Evolutionary conservation across 495 filamentous ascomycete species (phyloP).

Genomic region (Penicillium lividum): DNA sequence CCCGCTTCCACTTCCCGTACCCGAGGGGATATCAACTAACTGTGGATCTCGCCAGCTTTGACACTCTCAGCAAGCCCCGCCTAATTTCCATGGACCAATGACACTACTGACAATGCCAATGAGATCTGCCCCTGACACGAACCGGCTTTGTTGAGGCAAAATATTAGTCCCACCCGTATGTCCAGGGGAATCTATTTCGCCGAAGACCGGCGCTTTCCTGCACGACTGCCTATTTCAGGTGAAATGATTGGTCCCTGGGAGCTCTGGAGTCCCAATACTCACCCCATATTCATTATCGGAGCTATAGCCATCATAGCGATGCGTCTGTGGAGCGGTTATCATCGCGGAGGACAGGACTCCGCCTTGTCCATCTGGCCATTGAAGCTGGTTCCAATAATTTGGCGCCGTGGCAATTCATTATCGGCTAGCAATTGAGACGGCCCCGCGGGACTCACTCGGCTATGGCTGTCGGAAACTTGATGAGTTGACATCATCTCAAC

Average conservation of each 20-base stretch:
- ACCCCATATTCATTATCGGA: slow-evolving; percentile 1
- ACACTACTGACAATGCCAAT: slow-evolving; percentile 14
- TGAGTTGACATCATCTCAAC: too few relatives aligned
- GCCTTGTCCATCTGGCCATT: neutral
- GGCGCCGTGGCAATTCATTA: neutral
- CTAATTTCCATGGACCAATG: slow-evolving; percentile 9
- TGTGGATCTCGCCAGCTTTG: neutral
- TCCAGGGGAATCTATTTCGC: slow-evolving; percentile 5
- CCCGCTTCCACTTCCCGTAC: slow-evolving; percentile 13
- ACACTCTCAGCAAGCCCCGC: neutral
- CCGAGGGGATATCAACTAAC: slow-evolving; percentile 5
- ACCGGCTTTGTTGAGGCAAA: slow-evolving; percentile 16
- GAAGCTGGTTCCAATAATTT: neutral
- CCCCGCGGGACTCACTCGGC: slow-evolving; percentile 4
- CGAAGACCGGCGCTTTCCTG: slow-evolving; percentile 22
- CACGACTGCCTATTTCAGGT: neutral
- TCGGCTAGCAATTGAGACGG: neutral
- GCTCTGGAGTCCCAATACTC: neutral
- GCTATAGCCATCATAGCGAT: neutral
- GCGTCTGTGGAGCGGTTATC: neutral
- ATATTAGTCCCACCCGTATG: neutral
- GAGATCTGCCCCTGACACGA: slow-evolving; percentile 1
- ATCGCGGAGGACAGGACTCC: slow-evolving; percentile 12
- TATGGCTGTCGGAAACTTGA: neutral
- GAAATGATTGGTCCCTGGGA: neutral